Conservation (phyloP, 345 rosid genomes). For the Raphanus sativus region DNA sequence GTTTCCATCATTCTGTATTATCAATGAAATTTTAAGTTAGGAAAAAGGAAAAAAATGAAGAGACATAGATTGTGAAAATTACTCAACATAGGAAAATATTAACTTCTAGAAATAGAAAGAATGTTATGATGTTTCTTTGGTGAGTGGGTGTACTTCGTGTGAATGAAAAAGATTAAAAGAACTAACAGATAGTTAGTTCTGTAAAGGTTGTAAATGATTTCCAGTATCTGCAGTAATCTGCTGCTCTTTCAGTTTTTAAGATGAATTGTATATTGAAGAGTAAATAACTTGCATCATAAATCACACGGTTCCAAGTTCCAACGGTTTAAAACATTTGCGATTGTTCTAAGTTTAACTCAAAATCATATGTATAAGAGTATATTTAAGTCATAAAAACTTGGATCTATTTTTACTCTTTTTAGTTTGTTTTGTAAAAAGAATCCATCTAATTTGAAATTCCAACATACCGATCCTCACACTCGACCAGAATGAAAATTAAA, state of each 20-base stretch:
- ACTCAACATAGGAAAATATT: background rate
- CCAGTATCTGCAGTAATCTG: background rate
- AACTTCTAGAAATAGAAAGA: background rate
- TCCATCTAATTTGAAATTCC: too few species aligned
- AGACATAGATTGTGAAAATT: background rate
- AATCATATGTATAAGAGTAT: background rate
- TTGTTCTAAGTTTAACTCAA: background rate
- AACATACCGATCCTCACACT: background rate
- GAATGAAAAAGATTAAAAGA: background rate
- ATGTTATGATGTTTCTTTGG: background rate
- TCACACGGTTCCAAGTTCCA: background rate
- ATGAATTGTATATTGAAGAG: background rate
- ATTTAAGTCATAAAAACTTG: background rate
- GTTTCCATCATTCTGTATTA: background rate
- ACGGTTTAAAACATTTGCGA: background rate
- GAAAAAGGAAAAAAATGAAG: background rate
- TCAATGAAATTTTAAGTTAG: background rate
- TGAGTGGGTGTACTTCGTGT: slow-evolving; percentile 8
- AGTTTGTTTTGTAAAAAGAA: too few species aligned
- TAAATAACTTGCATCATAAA: background rate
- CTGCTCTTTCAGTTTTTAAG: background rate
- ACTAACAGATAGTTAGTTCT: background rate
- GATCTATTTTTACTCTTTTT: background rate
- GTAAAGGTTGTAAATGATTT: background rate
- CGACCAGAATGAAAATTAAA: background rate